Base-by-base conservation (phyloP, 2,329 filamentous ascomycete species). In the Ascochyta pisi region DNA sequence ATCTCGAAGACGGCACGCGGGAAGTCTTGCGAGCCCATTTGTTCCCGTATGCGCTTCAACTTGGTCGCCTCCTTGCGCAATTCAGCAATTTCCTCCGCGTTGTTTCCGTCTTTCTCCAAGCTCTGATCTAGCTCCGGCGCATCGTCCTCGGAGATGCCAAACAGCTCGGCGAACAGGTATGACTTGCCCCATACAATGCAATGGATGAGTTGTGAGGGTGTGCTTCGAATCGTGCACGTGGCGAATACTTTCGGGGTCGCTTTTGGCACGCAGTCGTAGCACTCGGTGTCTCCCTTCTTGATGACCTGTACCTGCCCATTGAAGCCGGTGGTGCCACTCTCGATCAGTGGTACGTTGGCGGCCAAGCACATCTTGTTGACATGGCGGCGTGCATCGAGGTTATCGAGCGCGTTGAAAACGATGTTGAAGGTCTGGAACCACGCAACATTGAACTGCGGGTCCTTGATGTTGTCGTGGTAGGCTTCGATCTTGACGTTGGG, bases 181-280 rank as follows among this genome's bases (percentile, higher is more conserved):
- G 92, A 96, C 79, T 98, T 99, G 19, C 86, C 94, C 95, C 95
- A 99, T 2, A 99, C 94, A 59, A 99, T 99, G 79, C 95, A 98
- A 77, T 99, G 95, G 39, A 99, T 98, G 0, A 94, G 91, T 69
- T 98, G 94, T 63, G 90, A 96, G 0, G 95, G 95, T 0, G 93
- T 99, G 75, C 92, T 97, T 74, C 95, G 87, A 67, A 99, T 98
- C 1, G 95, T 99, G 79, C 95, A 99, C 38, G 98, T 93, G 1
- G 95, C 93, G 70, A 96, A 98, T 1, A 89, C 90, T 74, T 96
- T 98, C 6, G 94, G 94, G 1, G 89, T 87, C 58, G 94, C 90
- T 76, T 99, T 99, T 2, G 87, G 84, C 13, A 87, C 90, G 79
- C 95, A 99, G 73, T 99, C 95, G 76, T 99, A 99, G 79, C 95